Percentiles rank a stretch among this genome's conserved stretches.
phyloP scores from a whole-genome alignment of 371 early-diverging fungal genomes.

The Mucor mucedo region DNA sequence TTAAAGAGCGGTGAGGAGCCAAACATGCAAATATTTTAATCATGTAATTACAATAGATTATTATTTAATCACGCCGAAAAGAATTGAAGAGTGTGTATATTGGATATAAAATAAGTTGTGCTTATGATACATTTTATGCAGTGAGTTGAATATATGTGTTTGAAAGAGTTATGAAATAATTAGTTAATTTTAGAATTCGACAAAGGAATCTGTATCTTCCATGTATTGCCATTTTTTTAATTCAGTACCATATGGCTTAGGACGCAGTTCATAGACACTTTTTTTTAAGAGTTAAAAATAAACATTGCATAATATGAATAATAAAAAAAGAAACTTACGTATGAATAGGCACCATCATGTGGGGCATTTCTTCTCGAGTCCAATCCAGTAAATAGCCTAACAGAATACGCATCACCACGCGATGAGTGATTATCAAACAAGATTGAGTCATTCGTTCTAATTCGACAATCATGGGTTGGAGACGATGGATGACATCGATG shows the following conservation, averaged over 20 bases:
- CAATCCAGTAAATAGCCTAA: slow-evolving; percentile 79
- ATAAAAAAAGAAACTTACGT: slow-evolving; percentile 36
- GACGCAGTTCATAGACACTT: slow-evolving; percentile 59
- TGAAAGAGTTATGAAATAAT: neutral
- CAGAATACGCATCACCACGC: slow-evolving; percentile 80
- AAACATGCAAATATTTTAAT: too few species aligned
- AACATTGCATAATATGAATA: neutral
- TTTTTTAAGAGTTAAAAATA: neutral
- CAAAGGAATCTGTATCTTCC: slow-evolving; percentile 58
- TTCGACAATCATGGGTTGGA: slow-evolving; percentile 84
- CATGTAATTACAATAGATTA: too few species aligned
- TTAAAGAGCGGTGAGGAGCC: too few species aligned
- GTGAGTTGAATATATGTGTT: neutral
- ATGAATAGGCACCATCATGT: slow-evolving; percentile 60
- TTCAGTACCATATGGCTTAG: slow-evolving; percentile 86
- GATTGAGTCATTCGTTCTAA: slow-evolving; percentile 81
- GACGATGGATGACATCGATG: slow-evolving; percentile 82
- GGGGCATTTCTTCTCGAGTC: slow-evolving; percentile 72
- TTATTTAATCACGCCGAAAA: too few species aligned
- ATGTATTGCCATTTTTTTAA: slow-evolving; percentile 58
- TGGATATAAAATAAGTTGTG: too few species aligned
- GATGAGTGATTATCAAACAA: slow-evolving; percentile 78
- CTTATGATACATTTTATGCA: neutral
- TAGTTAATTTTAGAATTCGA: slow-evolving; percentile 35
- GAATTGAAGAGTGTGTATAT: too few species aligned